A percentile compares a stretch with the other conserved stretches of the same genome.
phyloP scores from a whole-genome alignment of 306 rosid genomes.

The Prunus dulcis region DNA sequence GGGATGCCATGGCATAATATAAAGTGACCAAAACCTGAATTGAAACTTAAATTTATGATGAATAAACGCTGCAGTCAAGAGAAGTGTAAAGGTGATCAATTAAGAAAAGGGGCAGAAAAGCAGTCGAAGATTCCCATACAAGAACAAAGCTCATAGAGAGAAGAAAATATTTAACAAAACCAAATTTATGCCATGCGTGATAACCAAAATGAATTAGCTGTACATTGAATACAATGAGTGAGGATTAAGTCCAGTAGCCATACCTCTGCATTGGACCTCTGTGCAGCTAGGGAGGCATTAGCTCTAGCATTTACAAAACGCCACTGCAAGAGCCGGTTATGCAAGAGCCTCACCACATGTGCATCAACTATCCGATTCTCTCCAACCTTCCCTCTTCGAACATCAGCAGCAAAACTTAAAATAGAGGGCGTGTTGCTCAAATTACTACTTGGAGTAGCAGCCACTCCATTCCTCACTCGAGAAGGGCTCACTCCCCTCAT shows the following conservation, averaged over 20 bases:
- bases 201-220: background rate
- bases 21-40: background rate
- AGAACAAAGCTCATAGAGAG: background rate
- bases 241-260: constrained; percentile 15
- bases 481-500: constrained; percentile 74
- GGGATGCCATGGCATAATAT: background rate
- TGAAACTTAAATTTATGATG: background rate
- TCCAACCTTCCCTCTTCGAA: constrained; percentile 64
- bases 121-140: background rate
- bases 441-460: constrained; percentile 33
- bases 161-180: background rate
- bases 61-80: background rate
- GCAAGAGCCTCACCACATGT: constrained; percentile 64
- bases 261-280: constrained; percentile 82
- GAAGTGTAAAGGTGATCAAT: background rate
- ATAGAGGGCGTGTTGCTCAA: constrained; percentile 54
- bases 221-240: background rate
- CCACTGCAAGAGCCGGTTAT: constrained; percentile 87
- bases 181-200: background rate
- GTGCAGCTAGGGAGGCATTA: constrained; percentile 55
- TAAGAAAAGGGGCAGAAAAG: background rate
- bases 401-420: constrained; percentile 64
- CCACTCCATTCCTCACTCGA: constrained; percentile 46
- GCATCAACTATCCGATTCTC: constrained; percentile 60
- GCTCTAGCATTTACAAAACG: constrained; percentile 80